phyloP scores from a whole-genome alignment of 2,329 filamentous ascomycete species.

The Colletotrichum destructivum region DNA sequence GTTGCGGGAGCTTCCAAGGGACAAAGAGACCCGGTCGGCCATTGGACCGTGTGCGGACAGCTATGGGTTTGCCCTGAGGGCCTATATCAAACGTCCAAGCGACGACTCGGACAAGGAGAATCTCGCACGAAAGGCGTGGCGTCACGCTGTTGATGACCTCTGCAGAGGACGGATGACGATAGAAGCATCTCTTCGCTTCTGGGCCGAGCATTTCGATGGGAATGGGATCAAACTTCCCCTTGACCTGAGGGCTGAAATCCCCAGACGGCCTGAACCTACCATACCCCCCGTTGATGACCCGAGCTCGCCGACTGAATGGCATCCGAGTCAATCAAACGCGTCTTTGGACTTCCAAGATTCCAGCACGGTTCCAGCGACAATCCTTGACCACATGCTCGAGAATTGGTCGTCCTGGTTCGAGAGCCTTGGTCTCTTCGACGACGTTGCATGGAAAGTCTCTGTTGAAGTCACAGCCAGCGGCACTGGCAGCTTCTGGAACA shows the following conservation, averaged over 20 bases:
- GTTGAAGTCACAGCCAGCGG: not conserved
- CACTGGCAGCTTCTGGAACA: not conserved
- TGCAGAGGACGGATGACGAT: slow-evolving; percentile 14
- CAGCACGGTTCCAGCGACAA: not conserved
- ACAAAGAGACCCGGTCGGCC: not conserved
- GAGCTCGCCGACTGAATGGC: slow-evolving; percentile 16
- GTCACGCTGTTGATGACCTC: slow-evolving; percentile 10
- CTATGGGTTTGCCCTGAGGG: slow-evolving; percentile 14
- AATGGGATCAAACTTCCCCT: not conserved
- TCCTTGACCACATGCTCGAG: not conserved
- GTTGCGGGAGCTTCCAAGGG: not conserved
- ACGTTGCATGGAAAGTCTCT: not conserved
- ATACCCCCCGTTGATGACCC: not conserved
- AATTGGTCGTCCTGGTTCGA: not conserved
- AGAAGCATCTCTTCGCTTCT: slow-evolving; percentile 33
- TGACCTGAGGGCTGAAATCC: slow-evolving; percentile 5
- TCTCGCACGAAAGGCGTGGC: slow-evolving; percentile 21
- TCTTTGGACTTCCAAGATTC: too few relatives aligned
- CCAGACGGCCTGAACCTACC: not conserved
- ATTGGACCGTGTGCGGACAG: slow-evolving; percentile 18
- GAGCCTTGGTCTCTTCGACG: not conserved
- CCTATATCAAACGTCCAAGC: not conserved
- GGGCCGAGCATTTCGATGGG: not conserved
- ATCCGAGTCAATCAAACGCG: not conserved
- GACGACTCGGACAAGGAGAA: not conserved